Base-by-base conservation (phyloP, 2,329 filamentous ascomycete species). In the Davidsoniella australis region DNA sequence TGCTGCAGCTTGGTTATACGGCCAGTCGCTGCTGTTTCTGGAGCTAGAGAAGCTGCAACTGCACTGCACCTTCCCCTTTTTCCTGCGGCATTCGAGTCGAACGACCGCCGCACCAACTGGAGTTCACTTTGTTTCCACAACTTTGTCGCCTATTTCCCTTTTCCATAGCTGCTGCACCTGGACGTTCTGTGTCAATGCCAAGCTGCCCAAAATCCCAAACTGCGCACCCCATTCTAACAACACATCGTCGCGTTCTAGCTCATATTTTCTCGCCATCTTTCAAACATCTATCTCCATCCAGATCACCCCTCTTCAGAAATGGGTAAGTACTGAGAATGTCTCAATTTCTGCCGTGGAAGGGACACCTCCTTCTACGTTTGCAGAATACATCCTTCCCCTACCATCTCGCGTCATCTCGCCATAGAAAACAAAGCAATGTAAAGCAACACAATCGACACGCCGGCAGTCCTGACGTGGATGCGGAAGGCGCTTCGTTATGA, bases 31-130 rank as follows among this genome's bases (percentile, higher is more conserved):
- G 29, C 29, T 33, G 8, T 33, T 12, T 9, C 8, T 33, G 29
- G 42, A 45, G 24, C 40, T 37, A 42, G 46, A 46, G 37, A 40
- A 39, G 47, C 18, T 42, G 41, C 41, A 45, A 49, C 47, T 48
- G 26, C 40, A 42, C 41, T 26, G 47, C 43, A 49, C 46, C 38
- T 47, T 45, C 47, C 50, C 50, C 43, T 49, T 52, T 52, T 52
- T 48, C 26, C 23, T 48, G 33, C 43, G 23, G 36, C 16, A 36
- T 43, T 39, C 24, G 40, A 16, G 36, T 20, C 17, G 17, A 47
- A 20, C 36, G 10, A 43, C 40, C 17, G 16, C 45, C 45, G 33
- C 17, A 18, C 17, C 45, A 46, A 17, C 38, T 16, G 1, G 3
- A 41, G 16, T 7, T 41, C 39, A 7, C 8, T 41, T 41, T 17